phyloP scores from a whole-genome alignment of 1,284 basidiomycete species.

The Melampsora larici-populina region DNA sequence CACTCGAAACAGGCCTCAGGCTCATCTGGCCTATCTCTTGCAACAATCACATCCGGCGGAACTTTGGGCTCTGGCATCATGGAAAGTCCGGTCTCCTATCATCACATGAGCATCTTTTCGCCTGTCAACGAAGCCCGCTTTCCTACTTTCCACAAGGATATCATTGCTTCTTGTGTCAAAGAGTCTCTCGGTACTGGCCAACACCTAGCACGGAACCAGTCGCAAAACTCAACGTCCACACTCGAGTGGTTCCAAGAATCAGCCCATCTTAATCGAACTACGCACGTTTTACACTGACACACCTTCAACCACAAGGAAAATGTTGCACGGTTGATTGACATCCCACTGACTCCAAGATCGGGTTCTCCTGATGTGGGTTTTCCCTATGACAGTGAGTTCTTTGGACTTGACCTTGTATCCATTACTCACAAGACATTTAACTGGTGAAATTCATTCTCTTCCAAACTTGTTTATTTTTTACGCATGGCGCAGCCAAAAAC shows the following conservation, averaged over 20 bases:
- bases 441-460: background rate
- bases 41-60: background rate
- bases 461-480: background rate
- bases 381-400: constrained; percentile 82
- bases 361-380: constrained; percentile 96
- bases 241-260: constrained; percentile 53
- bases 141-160: constrained; percentile 89
- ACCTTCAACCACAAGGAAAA: constrained; percentile 72
- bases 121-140: constrained; percentile 78
- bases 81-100: constrained; percentile 57
- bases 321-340: constrained; percentile 76
- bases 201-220: constrained; percentile 30
- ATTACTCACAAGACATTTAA: constrained; percentile 57
- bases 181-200: constrained; percentile 67
- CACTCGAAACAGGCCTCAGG: constrained; percentile 45
- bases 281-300: constrained; percentile 71
- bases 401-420: constrained; percentile 53
- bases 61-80: constrained; percentile 14
- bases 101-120: constrained; percentile 83
- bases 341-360: constrained; percentile 77
- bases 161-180: constrained; percentile 73
- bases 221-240: constrained; percentile 59
- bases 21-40: constrained; percentile 50
- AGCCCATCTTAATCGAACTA: constrained; percentile 36
- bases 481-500: constrained; percentile 31